These are phyloP conservation scores for Chaetomium sp. DNA, from an alignment of 2,329 filamentous ascomycete genomes.

Conservation along the genomic window DNA sequence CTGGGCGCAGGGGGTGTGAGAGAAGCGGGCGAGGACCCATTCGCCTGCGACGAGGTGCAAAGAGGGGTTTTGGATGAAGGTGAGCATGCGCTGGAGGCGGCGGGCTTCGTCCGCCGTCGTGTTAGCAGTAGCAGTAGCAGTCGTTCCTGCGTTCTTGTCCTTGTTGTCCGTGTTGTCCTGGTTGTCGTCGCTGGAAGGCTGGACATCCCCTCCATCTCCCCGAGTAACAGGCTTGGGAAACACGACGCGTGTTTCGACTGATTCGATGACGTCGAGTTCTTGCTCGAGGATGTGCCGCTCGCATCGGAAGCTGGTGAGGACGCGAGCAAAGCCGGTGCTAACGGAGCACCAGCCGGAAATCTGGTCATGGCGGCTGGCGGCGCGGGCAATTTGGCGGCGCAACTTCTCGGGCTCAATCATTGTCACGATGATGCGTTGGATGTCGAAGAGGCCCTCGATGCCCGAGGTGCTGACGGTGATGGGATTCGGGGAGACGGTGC, in stretches of 20 bases:
- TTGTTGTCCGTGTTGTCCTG: not conserved
- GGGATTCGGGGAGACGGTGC: constrained; percentile 30
- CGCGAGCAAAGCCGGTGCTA: constrained; percentile 22
- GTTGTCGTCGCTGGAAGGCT: no score
- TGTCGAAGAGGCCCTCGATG: constrained; percentile 27
- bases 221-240: constrained; percentile 7
- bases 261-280: constrained; percentile 27
- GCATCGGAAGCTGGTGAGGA: constrained; percentile 28
- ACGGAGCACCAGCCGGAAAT: constrained; percentile 27
- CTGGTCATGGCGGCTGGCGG: constrained; percentile 23
- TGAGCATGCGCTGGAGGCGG: constrained; percentile 25
- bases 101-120: constrained; percentile 15
- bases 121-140: not conserved
- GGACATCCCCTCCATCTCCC: no score
- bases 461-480: constrained; percentile 28
- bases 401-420: constrained; percentile 25
- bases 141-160: not conserved
- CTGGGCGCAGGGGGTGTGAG: constrained; percentile 25
- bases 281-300: constrained; percentile 24
- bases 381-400: constrained; percentile 22
- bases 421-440: constrained; percentile 26
- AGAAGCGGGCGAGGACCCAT: constrained; percentile 31
- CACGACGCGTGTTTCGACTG: constrained; percentile 24
- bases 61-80: constrained; percentile 27
- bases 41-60: constrained; percentile 27